phyloP scores from a whole-genome alignment of 2,329 filamentous ascomycete species.

The Penicillium corylophilum region DNA sequence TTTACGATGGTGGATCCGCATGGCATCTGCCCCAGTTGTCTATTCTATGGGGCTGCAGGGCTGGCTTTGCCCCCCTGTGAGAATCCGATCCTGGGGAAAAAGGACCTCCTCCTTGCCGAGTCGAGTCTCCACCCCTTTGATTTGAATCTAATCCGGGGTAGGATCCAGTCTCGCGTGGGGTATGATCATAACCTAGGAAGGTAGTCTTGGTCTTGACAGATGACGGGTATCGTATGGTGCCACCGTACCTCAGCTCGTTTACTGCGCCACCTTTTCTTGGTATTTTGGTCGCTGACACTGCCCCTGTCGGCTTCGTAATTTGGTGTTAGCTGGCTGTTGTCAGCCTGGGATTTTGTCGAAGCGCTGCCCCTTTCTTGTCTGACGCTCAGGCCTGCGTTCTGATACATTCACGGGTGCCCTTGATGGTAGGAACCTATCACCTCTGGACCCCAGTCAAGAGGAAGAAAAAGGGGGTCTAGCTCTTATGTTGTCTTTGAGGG shows the following conservation, averaged over 20 bases:
- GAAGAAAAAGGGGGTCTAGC: not conserved
- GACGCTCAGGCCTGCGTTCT: conserved; percentile 6
- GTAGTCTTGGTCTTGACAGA: not conserved
- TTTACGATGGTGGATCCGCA: conserved; percentile 9
- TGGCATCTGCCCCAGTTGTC: conserved; percentile 10
- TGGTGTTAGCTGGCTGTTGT: too few species aligned
- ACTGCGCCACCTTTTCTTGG: not conserved
- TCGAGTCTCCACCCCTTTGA: conserved; percentile 1
- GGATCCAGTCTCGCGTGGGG: conserved; percentile 1
- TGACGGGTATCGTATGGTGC: not conserved
- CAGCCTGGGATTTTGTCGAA: not conserved
- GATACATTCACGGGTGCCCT: conserved; percentile 4
- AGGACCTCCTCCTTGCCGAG: not conserved
- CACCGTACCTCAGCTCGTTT: not conserved
- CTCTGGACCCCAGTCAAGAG: not conserved
- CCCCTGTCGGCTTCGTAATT: too few species aligned
- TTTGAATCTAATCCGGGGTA: conserved; percentile 11
- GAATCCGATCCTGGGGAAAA: not conserved
- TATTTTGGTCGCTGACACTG: not conserved
- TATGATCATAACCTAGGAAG: too few species aligned
- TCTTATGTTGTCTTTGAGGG: not conserved
- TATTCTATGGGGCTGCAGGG: conserved; percentile 8
- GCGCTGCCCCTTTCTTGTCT: conserved; percentile 3
- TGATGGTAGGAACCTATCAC: conserved; percentile 1
- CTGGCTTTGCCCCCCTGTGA: conserved; percentile 2